Evolutionary conservation across 768 basidiomycete genomes (phyloP).

Genomic region (Lyophyllum atratum): DNA sequence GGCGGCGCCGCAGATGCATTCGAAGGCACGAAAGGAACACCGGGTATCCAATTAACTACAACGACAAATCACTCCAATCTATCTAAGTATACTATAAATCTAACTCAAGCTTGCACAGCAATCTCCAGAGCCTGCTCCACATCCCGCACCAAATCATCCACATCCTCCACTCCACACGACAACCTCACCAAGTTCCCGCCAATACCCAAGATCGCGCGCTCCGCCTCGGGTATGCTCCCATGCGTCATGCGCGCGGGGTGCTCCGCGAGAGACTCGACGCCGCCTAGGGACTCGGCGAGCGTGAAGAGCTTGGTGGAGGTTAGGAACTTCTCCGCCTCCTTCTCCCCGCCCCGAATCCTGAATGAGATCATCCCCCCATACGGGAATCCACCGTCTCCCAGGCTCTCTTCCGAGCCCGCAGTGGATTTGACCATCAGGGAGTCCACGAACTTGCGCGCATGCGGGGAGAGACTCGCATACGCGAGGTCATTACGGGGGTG

Average conservation of each 20-base stretch:
- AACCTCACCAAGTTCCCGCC: constrained; percentile 75
- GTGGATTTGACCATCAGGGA: constrained; percentile 26
- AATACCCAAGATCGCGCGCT: constrained; percentile 74
- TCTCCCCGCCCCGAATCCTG: constrained; percentile 59
- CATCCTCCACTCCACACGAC: constrained; percentile 89
- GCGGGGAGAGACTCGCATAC: constrained; percentile 60
- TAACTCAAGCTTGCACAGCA: too few relatives aligned
- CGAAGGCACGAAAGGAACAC: too few relatives aligned
- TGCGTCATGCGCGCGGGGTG: constrained; percentile 91
- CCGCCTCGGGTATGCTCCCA: constrained; percentile 67
- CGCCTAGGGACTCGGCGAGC: constrained; percentile 88
- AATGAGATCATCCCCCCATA: constrained; percentile 91
- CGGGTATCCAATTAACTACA: too few relatives aligned
- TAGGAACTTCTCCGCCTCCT: constrained; percentile 68
- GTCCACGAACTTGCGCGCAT: constrained; percentile 68
- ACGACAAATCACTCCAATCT: too few relatives aligned
- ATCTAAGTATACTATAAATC: too few relatives aligned
- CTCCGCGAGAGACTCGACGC: constrained; percentile 90
- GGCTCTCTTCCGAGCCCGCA: constrained; percentile 20
- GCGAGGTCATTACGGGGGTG: constrained; percentile 72
- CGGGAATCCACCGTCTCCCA: constrained; percentile 63
- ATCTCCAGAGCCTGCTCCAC: constrained; percentile 61
- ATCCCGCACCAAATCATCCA: constrained; percentile 77
- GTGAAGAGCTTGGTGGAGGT: constrained; percentile 66
- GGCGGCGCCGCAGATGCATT: too few relatives aligned